phyloP scores from a whole-genome alignment of 306 rosid species.

The Parietaria judaica region DNA sequence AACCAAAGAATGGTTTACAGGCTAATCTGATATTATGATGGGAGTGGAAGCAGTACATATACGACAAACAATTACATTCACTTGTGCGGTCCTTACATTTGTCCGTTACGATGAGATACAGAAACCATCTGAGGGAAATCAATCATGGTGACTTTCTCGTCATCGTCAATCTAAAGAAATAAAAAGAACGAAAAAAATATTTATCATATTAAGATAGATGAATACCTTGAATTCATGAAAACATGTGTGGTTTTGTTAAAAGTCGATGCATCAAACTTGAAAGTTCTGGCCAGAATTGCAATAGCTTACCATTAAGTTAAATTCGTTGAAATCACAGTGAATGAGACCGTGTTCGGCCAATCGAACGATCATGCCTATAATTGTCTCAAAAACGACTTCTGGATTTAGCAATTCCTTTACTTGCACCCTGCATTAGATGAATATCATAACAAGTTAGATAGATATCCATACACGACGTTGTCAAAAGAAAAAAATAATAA shows the following conservation, averaged over 20 bases:
- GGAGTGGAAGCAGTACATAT: not conserved
- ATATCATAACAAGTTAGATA: too few relatives aligned
- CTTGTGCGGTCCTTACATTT: conserved; percentile 53
- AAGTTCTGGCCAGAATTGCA: conserved; percentile 1
- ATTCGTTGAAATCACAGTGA: conserved; percentile 93
- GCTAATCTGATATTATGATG: not conserved
- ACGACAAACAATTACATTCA: not conserved
- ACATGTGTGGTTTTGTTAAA: not conserved
- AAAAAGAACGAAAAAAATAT: not conserved
- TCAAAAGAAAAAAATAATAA: too few relatives aligned
- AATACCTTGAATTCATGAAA: not conserved
- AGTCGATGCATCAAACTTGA: not conserved
- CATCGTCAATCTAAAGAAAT: conserved; percentile 60
- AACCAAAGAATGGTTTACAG: not conserved
- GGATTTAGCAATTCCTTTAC: conserved; percentile 82
- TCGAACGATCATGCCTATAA: conserved; percentile 62
- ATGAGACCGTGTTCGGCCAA: conserved; percentile 90
- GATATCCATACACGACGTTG: too few relatives aligned
- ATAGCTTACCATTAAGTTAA: conserved; percentile 77
- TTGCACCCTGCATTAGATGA: conserved; percentile 48
- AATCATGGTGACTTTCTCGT: conserved; percentile 77
- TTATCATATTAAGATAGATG: not conserved
- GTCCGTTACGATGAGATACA: conserved; percentile 78
- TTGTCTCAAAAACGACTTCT: conserved; percentile 67
- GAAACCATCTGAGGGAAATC: conserved; percentile 98